A percentile compares a stretch with the other conserved stretches of the same genome.
phyloP scores from a whole-genome alignment of 768 basidiomycete genomes.

The Hypholoma fasciculare region DNA sequence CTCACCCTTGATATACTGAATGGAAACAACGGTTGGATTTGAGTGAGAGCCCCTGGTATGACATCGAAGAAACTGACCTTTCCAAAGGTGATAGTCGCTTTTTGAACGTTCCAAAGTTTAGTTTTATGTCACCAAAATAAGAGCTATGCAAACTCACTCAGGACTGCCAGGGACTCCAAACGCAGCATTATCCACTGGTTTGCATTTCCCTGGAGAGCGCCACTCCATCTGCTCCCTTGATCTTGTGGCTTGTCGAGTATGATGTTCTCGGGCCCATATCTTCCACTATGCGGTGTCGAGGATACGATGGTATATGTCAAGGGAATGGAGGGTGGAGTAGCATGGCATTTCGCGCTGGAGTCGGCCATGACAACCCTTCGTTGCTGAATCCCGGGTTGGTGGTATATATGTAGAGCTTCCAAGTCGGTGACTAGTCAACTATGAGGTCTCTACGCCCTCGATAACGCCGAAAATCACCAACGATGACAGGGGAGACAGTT shows the following conservation, averaged over 20 bases:
- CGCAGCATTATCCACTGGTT: slow-evolving; percentile 75
- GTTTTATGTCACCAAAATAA: background rate
- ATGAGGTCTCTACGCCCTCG: too few relatives aligned
- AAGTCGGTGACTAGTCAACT: too few relatives aligned
- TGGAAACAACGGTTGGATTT: background rate
- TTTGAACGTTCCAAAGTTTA: background rate
- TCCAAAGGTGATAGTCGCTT: slow-evolving; percentile 78
- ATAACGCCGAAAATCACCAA: too few relatives aligned
- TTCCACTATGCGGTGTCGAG: slow-evolving; percentile 71
- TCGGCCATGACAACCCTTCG: background rate
- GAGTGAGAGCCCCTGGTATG: background rate
- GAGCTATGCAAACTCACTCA: slow-evolving; percentile 53
- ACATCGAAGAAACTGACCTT: slow-evolving; percentile 49
- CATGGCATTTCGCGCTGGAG: background rate
- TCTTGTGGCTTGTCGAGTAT: slow-evolving; percentile 62
- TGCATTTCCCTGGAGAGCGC: slow-evolving; percentile 54
- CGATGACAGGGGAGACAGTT: too few relatives aligned
- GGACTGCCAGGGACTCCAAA: slow-evolving; percentile 56
- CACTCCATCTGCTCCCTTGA: slow-evolving; percentile 75
- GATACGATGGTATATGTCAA: slow-evolving; percentile 53
- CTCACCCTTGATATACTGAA: slow-evolving; percentile 45
- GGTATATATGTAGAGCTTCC: too few relatives aligned
- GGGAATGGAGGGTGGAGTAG: slow-evolving; percentile 23
- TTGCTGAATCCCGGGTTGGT: too few relatives aligned
- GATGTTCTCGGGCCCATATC: slow-evolving; percentile 71